Conservation (phyloP, 768 basidiomycete genomes). For the Boletus coccyginus region DNA sequence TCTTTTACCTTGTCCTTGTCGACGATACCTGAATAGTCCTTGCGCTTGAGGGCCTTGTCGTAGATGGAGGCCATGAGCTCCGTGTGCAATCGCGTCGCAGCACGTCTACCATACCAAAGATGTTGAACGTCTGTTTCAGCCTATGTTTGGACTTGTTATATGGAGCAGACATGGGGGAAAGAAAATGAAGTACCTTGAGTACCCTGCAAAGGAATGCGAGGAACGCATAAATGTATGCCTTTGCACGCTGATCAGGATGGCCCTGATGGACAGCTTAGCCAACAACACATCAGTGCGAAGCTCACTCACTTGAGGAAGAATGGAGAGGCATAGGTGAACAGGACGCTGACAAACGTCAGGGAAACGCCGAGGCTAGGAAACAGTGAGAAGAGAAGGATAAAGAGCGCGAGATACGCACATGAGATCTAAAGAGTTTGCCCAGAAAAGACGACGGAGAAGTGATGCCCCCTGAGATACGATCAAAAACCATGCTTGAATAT, state of each 20-base stretch:
- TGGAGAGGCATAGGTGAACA: slow-evolving; percentile 77
- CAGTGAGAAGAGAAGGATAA: not conserved
- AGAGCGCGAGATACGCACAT: slow-evolving; percentile 21
- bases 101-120: slow-evolving; percentile 81
- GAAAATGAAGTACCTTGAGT: slow-evolving; percentile 18
- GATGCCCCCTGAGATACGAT: slow-evolving; percentile 21
- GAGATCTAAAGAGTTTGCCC: slow-evolving; percentile 46
- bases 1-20: slow-evolving; percentile 42
- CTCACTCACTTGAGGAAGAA: slow-evolving; percentile 73
- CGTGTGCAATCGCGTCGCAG: slow-evolving; percentile 63
- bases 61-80: slow-evolving; percentile 87
- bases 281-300: not conserved
- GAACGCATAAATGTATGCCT: slow-evolving; percentile 76
- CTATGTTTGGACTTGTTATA: slow-evolving; percentile 23
- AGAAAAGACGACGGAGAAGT: slow-evolving; percentile 43
- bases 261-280: slow-evolving; percentile 29
- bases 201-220: slow-evolving; percentile 63
- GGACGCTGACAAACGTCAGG: slow-evolving; percentile 65
- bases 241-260: slow-evolving; percentile 65
- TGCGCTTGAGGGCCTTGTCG: slow-evolving; percentile 81
- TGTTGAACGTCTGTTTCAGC: slow-evolving; percentile 70
- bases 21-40: slow-evolving; percentile 78
- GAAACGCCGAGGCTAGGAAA: slow-evolving; percentile 54
- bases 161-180: not conserved
- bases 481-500: not conserved